Conservation (phyloP, 495 filamentous ascomycete species). For the Penicillium arizonense region DNA sequence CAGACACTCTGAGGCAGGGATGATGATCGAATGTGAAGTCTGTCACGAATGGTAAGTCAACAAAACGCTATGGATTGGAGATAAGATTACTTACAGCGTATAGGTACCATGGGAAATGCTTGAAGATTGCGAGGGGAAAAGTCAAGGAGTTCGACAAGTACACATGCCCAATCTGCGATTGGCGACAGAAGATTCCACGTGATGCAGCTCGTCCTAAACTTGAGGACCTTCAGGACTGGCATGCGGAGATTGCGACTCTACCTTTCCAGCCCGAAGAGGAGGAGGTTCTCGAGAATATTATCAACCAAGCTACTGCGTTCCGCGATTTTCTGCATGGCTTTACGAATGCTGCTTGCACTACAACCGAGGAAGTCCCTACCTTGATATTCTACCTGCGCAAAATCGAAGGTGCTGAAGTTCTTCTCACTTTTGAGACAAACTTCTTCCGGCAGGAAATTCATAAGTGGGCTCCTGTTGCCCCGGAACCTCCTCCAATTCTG, state of each 20-base stretch:
- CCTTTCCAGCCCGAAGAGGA: constrained; percentile 98
- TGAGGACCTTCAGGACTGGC: constrained; percentile 87
- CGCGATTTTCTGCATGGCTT: constrained; percentile 76
- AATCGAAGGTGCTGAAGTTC: constrained; percentile 95
- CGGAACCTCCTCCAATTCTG: constrained; percentile 74
- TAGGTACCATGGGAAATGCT: constrained; percentile 96
- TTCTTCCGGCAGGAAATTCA: constrained; percentile 96
- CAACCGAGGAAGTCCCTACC: constrained; percentile 79
- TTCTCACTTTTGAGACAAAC: constrained; percentile 90
- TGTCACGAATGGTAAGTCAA: constrained; percentile 89
- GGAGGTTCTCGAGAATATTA: constrained; percentile 76
- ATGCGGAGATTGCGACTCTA: constrained; percentile 74
- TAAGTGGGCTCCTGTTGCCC: constrained; percentile 92
- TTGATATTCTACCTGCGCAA: constrained; percentile 98
- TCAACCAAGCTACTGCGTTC: constrained; percentile 80
- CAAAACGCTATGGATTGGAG: background rate
- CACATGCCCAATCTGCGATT: constrained; percentile 97
- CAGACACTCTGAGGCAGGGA: constrained; percentile 85
- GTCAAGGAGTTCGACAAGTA: constrained; percentile 98
- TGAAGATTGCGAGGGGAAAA: constrained; percentile 97
- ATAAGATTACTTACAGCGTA: constrained; percentile 9
- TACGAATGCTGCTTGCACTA: constrained; percentile 77
- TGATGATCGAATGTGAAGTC: constrained; percentile 99
- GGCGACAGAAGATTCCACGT: constrained; percentile 96
- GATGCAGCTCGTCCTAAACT: constrained; percentile 95